Conservation (phyloP, 305 asterid species). For the Nicotiana rustica region DNA sequence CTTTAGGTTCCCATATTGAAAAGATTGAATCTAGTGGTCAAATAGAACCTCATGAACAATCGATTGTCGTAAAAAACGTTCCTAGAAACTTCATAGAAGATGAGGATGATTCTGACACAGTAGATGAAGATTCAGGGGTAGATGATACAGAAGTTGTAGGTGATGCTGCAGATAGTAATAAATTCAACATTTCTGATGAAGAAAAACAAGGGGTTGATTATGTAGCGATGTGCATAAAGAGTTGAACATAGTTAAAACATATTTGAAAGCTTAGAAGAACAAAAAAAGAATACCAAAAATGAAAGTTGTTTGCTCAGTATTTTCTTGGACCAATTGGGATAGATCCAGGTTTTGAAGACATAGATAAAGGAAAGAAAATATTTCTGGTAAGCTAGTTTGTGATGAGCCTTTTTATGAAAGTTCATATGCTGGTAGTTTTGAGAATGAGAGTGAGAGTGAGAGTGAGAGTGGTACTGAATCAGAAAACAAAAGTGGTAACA, state of each 20-base stretch:
- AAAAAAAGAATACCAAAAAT: neutral
- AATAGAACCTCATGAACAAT: too few species aligned
- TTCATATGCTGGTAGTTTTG: neutral
- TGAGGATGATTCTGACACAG: too few species aligned
- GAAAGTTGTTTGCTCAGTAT: too few species aligned
- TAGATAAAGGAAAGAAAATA: neutral
- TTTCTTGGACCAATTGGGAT: neutral
- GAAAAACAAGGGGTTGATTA: too few species aligned
- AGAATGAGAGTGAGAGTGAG: neutral
- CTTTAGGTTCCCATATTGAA: too few species aligned
- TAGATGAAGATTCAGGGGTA: neutral
- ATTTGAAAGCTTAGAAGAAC: neutral
- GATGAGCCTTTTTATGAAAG: neutral
- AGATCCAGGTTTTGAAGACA: neutral
- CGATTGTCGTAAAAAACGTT: too few species aligned
- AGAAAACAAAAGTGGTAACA: too few species aligned
- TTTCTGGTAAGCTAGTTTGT: neutral
- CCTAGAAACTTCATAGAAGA: too few species aligned
- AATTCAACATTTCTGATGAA: neutral
- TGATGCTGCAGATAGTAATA: too few species aligned
- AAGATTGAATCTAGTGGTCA: too few species aligned
- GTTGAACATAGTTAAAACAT: neutral
- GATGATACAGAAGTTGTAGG: too few species aligned
- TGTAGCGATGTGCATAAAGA: neutral
- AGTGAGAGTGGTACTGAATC: too few species aligned